phyloP scores from a whole-genome alignment of 768 basidiomycete species.

The Leucocoprinus birnbaumii region DNA sequence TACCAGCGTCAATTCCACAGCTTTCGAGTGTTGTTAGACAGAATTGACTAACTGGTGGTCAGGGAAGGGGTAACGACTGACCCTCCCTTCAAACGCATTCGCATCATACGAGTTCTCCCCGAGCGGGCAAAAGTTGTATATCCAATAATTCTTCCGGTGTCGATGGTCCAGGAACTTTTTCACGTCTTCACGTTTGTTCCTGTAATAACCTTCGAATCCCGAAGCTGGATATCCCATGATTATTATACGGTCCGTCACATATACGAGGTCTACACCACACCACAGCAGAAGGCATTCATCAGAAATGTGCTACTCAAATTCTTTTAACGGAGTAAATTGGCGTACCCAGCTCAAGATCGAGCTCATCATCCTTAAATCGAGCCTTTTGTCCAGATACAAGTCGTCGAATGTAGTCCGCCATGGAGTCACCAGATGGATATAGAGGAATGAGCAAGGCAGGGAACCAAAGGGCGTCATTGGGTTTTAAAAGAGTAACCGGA shows the following conservation, averaged over 20 bases:
- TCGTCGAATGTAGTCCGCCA: constrained; percentile 67
- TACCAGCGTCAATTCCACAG: background rate
- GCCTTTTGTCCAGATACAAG: constrained; percentile 83
- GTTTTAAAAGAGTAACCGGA: background rate
- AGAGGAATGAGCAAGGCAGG: background rate
- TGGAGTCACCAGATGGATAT: constrained; percentile 18
- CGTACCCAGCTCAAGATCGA: constrained; percentile 71
- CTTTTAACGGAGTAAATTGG: constrained; percentile 5
- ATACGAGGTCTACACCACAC: constrained; percentile 44
- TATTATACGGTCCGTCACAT: constrained; percentile 72
- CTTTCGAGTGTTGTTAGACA: background rate
- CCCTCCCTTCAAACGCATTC: constrained; percentile 64
- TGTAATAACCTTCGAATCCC: constrained; percentile 76
- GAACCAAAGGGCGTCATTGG: background rate
- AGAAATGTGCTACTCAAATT: too few species aligned
- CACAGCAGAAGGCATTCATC: too few species aligned
- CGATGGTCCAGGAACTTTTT: constrained; percentile 70
- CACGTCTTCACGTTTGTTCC: constrained; percentile 76
- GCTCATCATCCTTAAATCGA: constrained; percentile 64
- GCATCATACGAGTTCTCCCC: constrained; percentile 79
- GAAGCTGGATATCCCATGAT: constrained; percentile 85
- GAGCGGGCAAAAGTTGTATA: constrained; percentile 86
- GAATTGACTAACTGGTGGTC: constrained; percentile 73
- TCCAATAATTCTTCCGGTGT: constrained; percentile 78
- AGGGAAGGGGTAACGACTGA: constrained; percentile 85